Evolutionary conservation across 768 basidiomycete genomes (phyloP), one percentile per base, ranked within the genome.

Genomic region (Lentinula lateritia): DNA sequence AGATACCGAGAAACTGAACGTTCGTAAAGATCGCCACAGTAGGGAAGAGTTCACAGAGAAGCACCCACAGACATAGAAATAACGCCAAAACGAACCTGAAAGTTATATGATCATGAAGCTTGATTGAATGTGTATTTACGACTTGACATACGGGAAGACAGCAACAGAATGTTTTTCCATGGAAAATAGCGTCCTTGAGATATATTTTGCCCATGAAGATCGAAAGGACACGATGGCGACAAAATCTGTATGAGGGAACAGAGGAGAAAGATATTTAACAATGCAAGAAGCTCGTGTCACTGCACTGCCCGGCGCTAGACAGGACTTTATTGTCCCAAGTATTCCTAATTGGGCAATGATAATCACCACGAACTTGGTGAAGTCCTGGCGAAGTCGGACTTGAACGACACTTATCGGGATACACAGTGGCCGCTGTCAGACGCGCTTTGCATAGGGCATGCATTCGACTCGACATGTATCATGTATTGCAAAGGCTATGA

Each of bases 161-260:
- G 65, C 77, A 87, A 67, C 87, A 89, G 68, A 82, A 88, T 3
- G 74, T 80, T 39, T 66, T 76, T n/a, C 83, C 79, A 32, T 78
- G 80, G 50, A 82, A 79, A 52, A 86, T 70, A 52, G 80, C 71
- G 36, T 75, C 73, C 60, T 72, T 74, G 79, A 74, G 2, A 72
- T 65, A 82, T 81, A 57, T 50, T 57, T 46, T 59, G 48, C 56
- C 41, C 39, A 59, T 62, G 16, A 0, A n/a, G 63, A 62, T 62
- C 55, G 63, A 9, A 13, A 63, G 64, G 66, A 58, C 54, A 61
- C 62, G 48, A 52, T 0, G 66, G 52, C 57, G 58, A 53, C 43
- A 54, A 43, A 60, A 50, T 10, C 50, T 23, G 38, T 36, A 50
- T 18, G 57, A 53, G 12, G 35, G 48, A 46, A 52, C 28, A 3